Conservation (phyloP, 768 basidiomycete species). For the Tricholoma furcatifolium region DNA sequence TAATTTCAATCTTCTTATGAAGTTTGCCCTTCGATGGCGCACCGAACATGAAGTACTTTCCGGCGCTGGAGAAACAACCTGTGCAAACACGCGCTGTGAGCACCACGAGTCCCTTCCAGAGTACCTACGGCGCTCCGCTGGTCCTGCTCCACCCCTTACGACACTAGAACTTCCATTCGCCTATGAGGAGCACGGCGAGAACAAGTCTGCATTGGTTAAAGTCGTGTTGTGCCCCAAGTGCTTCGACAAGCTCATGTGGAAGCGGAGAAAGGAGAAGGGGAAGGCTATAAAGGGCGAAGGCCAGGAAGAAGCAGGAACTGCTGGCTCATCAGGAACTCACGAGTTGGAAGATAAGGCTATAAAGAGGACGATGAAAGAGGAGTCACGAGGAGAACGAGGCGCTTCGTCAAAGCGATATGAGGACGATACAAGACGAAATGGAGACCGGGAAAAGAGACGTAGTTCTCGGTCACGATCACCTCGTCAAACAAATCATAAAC, state of each 20-base stretch:
- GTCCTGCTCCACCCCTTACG: conserved; percentile 40
- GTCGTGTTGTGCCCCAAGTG: conserved; percentile 83
- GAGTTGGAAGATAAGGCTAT: background rate
- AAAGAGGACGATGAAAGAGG: conserved; percentile 14
- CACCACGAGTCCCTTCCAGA: conserved; percentile 45
- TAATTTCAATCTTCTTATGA: background rate
- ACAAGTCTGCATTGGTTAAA: conserved; percentile 85
- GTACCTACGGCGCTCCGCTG: conserved; percentile 14
- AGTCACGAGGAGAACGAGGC: conserved; percentile 36
- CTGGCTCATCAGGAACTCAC: background rate
- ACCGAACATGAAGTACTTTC: conserved; percentile 88
- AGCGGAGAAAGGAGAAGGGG: conserved; percentile 65
- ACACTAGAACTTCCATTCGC: conserved; percentile 90
- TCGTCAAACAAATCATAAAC: conserved; percentile 14
- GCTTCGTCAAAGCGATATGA: conserved; percentile 3
- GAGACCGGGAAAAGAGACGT: conserved; percentile 13
- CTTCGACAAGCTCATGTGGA: conserved; percentile 84
- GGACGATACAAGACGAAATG: background rate
- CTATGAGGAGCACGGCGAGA: conserved; percentile 76
- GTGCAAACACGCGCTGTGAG: conserved; percentile 85
- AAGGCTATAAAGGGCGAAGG: conserved; percentile 14
- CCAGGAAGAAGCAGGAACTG: conserved; percentile 12
- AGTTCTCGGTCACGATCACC: conserved; percentile 39
- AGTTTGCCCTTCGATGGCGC: conserved; percentile 93
- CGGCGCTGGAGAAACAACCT: conserved; percentile 83